Base-by-base conservation (phyloP, 345 rosid genomes). In the Clarkia xantiana region DNA sequence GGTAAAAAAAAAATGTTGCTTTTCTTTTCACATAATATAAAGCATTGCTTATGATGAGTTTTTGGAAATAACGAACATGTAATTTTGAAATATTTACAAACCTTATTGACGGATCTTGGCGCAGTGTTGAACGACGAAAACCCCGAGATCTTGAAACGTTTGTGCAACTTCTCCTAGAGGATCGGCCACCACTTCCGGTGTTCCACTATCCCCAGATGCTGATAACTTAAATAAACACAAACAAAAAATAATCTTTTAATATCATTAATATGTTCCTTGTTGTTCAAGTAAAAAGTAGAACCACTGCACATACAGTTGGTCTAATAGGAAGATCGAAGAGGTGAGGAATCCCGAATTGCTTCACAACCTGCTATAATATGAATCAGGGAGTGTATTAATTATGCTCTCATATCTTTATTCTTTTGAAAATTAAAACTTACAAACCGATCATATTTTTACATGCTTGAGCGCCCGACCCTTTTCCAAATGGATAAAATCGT, bases 81-180 rank as follows among this genome's bases (percentile, higher is more conserved):
- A 25, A 49, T 12, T 22, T 14, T 8, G 18, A 41, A 38, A 45
- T 11, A 9, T 14, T 43, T 11, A 15, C 39, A 0, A 43, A 90
- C 97, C 97, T 81, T 90, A 94, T 59, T 81, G 94, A 52, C 95
- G 95, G 67, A 85, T 90, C 75, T 86, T 90, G 51, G 95, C 95
- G 46, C 95, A 90, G 58, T 90, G 95, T 70, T 83, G 94, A 44
- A 90, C 97, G 6, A 86, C 80, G 40, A 91, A 90, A 40, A 82
- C 78, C 49, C 97, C 97, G 13, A 86, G 90, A 19, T 81, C 65
- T 67, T 90, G 97, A 71, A 86, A 90, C 12, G 71, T 82, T 70
- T 66, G 63, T 23, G 97, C 75, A 57, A 86, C 95, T 44, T 79
- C 94, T 56, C 97, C 91, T 65, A 65, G 76, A 66, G 97, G 97